Base-by-base conservation (phyloP, 2,329 filamentous ascomycete genomes). In the Aureobasidium sp. region DNA sequence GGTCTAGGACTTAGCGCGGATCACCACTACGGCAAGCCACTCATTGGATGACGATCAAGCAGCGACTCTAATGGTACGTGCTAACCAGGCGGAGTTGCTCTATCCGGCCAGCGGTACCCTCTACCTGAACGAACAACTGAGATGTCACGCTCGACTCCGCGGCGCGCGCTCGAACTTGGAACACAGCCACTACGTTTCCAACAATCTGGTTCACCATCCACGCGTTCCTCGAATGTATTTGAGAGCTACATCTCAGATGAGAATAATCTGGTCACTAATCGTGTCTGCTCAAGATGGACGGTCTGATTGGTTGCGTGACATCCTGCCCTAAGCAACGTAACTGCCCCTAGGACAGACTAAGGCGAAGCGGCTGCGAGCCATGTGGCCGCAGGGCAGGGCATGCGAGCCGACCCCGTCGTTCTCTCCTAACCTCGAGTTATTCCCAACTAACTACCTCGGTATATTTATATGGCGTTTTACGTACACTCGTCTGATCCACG, bases 381-480 rank as follows among this genome's bases (percentile, higher is more conserved):
- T 41, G 57, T 50, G 44, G 55, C 21, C 21, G 21, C 21, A 21
- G 34, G 42, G 14, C 36, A 42, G 55, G 57, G 45, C 57, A 59
- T 50, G n/a, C 57, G 57, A 59, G 57, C 57, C 45, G 57, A 59
- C 57, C 55, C 55, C 45, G 34, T n/a, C 57, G 57, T 59, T 59
- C 21, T 32, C 39, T 14, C 53, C 21, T 21, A 21, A 21, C 21
- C 21, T 21, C 36, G 34, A 45, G n/a, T n/a, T 45, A 27, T 30
- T 11, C 8, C 39, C 13, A 6, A 6, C 34, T 34, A 25, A 21
- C 10, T 57, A 29, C 39, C 39, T 44, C 53, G 53, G 53, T 14
- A 42, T n/a, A 25, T n/a, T 10, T 25, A 27, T 30, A 34, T 55
- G 11, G 41, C 53, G n/a, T 32, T 44, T 25, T 36, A 45, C 36